Evolutionary conservation across 2,329 filamentous ascomycete genomes (phyloP).

Genomic region (Exophiala spinifera): DNA sequence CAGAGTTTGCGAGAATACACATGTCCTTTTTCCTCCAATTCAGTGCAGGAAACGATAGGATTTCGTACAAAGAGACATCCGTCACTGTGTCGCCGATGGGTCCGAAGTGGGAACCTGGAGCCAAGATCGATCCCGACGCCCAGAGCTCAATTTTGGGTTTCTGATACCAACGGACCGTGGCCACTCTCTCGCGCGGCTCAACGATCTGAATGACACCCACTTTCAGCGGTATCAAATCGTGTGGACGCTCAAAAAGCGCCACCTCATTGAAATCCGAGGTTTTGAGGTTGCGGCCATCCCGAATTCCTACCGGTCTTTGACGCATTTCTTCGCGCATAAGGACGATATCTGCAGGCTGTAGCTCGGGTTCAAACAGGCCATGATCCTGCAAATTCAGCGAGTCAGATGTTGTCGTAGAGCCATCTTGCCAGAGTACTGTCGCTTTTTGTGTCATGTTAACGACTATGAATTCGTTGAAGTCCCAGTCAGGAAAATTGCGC

Average conservation of each 20-base stretch:
- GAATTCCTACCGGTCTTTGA: slow-evolving; percentile 12
- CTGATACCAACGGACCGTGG: slow-evolving; percentile 54
- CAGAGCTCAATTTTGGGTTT: slow-evolving; percentile 38
- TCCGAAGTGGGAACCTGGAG: slow-evolving; percentile 45
- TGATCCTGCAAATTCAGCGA: slow-evolving; percentile 41
- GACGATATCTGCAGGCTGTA: slow-evolving; percentile 58
- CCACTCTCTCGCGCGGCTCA: slow-evolving; percentile 55
- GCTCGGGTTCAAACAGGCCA: slow-evolving; percentile 47
- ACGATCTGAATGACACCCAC: slow-evolving; percentile 58
- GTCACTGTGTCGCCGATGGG: slow-evolving; percentile 42
- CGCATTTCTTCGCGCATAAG: slow-evolving; percentile 43
- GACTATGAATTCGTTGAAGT: slow-evolving; percentile 57
- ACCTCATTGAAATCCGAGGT: slow-evolving; percentile 28
- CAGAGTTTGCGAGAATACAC: slow-evolving; percentile 38
- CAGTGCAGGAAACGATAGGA: slow-evolving; percentile 49
- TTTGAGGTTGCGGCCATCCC: not conserved
- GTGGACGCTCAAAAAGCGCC: slow-evolving; percentile 27
- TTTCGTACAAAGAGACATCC: slow-evolving; percentile 59
- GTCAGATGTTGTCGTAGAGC: slow-evolving; percentile 47
- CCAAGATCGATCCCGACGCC: slow-evolving; percentile 35
- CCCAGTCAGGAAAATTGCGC: slow-evolving; percentile 52
- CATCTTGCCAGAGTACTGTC: slow-evolving; percentile 59
- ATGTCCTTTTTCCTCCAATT: slow-evolving; percentile 52
- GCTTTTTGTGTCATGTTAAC: slow-evolving; percentile 49
- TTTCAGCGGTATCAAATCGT: slow-evolving; percentile 42